These are phyloP conservation scores for Proliferodiscus dingleyae DNA, from an alignment of 2,329 filamentous ascomycete species.

Conservation along the genomic window DNA sequence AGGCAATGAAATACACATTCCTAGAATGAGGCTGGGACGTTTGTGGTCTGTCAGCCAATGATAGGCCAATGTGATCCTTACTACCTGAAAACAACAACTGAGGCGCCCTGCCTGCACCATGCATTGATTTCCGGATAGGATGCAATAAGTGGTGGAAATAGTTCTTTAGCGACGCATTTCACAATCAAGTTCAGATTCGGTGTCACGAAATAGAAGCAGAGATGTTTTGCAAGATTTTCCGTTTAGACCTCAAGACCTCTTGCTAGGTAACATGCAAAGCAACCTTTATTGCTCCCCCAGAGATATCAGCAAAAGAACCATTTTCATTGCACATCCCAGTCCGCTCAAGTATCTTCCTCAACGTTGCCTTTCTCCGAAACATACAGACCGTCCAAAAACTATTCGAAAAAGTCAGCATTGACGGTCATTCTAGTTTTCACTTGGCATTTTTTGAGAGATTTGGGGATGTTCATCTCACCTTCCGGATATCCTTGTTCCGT, in stretches of 20 bases:
- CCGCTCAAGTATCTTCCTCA: conserved; percentile 50
- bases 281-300: conserved; percentile 27
- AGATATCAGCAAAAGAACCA: conserved; percentile 24
- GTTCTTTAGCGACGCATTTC: too few species aligned
- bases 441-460: not conserved
- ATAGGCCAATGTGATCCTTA: too few species aligned
- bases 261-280: conserved; percentile 32
- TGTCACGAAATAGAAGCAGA: too few species aligned
- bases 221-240: conserved; percentile 29
- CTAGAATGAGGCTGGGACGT: not conserved
- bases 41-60: not conserved
- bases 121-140: too few species aligned
- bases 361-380: conserved; percentile 99
- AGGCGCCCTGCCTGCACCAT: too few species aligned
- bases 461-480: conserved; percentile 51
- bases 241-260: conserved; percentile 29
- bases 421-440: not conserved
- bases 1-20: not conserved
- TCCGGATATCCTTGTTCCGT: conserved; percentile 99
- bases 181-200: too few species aligned
- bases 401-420: conserved; percentile 15
- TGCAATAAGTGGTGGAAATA: too few species aligned
- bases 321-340: conserved; percentile 8
- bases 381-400: conserved; percentile 99
- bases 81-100: too few species aligned